Percentiles rank a stretch among this genome's conserved stretches.
phyloP scores from a whole-genome alignment of 148 eudicot genomes.

The Polygonum aviculare region DNA sequence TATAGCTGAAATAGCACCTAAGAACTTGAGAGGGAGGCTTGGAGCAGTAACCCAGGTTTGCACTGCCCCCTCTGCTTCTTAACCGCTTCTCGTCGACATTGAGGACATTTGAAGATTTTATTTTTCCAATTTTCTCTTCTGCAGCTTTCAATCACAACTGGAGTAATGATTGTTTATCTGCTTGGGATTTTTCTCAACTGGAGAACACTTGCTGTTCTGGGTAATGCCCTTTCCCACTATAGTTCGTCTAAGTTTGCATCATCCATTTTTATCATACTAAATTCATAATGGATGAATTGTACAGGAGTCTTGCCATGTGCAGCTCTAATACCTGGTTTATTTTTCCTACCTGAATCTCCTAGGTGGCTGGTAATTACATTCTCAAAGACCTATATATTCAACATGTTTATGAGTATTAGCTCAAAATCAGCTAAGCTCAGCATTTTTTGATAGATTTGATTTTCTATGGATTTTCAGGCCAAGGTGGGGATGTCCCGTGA shows the following conservation, averaged over 20 bases:
- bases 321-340: slow-evolving; percentile 73
- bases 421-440: neutral
- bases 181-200: slow-evolving; percentile 67
- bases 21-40: slow-evolving; percentile 74
- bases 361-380: slow-evolving; percentile 74
- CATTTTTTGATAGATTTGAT: neutral
- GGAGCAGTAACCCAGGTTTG: slow-evolving; percentile 91
- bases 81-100: neutral
- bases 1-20: slow-evolving; percentile 91
- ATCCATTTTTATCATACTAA: neutral
- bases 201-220: slow-evolving; percentile 75
- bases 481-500: slow-evolving; percentile 84
- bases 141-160: slow-evolving; percentile 77
- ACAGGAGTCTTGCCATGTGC: slow-evolving; percentile 77
- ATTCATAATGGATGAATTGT: neutral
- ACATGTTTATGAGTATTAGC: neutral
- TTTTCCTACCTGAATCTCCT: slow-evolving; percentile 95
- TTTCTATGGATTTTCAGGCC: slow-evolving; percentile 37
- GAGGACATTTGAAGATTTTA: neutral
- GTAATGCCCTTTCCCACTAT: slow-evolving; percentile 24
- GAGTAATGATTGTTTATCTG: slow-evolving; percentile 69
- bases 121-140: neutral
- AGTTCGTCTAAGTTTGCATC: neutral
- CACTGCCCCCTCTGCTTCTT: neutral
- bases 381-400: neutral